A percentile compares a stretch with the other conserved stretches of the same genome.
phyloP scores from a whole-genome alignment of 2,329 filamentous ascomycete species.

The Ascochyta pisi region DNA sequence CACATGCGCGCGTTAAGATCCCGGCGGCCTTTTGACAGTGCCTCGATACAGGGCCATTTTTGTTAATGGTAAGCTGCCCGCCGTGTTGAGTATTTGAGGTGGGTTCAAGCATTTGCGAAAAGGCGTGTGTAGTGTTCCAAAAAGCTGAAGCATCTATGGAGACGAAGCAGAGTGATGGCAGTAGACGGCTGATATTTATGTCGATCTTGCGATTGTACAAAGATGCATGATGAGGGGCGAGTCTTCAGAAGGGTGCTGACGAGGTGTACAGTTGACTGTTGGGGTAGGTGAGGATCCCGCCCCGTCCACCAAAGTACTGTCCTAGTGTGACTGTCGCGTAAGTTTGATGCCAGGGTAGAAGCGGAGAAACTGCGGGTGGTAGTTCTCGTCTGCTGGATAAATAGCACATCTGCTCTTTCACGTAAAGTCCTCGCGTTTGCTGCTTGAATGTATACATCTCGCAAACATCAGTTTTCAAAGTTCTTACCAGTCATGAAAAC shows the following conservation, averaged over 20 bases:
- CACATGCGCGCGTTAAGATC: not conserved
- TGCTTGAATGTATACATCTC: not conserved
- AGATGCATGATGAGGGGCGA: not conserved
- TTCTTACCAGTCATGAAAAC: not conserved
- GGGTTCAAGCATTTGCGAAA: not conserved
- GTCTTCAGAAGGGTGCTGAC: not conserved
- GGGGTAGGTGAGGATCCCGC: not conserved
- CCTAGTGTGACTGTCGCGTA: not conserved
- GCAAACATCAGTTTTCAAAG: not conserved
- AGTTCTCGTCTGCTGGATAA: not conserved
- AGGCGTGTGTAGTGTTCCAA: not conserved
- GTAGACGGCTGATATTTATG: not conserved
- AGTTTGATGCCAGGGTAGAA: not conserved
- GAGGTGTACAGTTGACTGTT: not conserved
- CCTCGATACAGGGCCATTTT: not conserved
- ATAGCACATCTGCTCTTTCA: not conserved
- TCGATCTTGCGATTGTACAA: not conserved
- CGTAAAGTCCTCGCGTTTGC: not conserved
- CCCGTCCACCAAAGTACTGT: not conserved
- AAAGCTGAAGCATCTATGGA: not conserved
- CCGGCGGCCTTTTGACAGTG: not conserved
- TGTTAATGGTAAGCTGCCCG: not conserved
- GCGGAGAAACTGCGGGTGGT: not conserved
- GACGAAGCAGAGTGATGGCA: not conserved
- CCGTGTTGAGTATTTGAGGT: not conserved